Evolutionary conservation across 345 rosid species (phyloP), one percentile per base, ranked within the genome.

Genomic region (Triadica sebifera): DNA sequence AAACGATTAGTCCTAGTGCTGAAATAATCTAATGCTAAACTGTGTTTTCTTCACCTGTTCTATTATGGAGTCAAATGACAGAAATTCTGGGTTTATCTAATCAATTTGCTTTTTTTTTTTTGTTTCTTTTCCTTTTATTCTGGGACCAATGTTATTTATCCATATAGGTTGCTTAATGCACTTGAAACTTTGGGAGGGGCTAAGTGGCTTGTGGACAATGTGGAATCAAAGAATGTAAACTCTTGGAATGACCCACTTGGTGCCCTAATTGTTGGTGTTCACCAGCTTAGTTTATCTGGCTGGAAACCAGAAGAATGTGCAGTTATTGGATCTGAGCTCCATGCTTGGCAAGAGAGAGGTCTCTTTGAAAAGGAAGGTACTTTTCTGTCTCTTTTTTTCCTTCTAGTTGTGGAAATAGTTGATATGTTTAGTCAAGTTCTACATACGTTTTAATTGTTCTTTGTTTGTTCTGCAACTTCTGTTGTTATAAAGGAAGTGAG

Each of bases 281-380:
- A 39, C 69, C 99, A 95, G 81, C 88, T 95, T 73, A 89, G 91
- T 71, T 83, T 93, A 77, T 95, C 99, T 68, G 91, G 94, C 81
- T 95, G 99, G 99, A 88, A 83, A 82, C 87, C 84, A 52, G 94
- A 90, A 86, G 99, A 95, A 84, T 91, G 98, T 80, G 73, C 77
- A 73, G 97, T 94, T 73, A 86, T 95, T 81, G 85, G 77, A 72
- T 87, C 77, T 80, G 99, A 95, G 80, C 94, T 95, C 65, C 87
- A 79, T 46, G 86, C 96, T 62, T 95, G 99, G 99, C 86, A 88
- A 78, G 89, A 81, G 82, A 90, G 81, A 85, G 97, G 89, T 55
- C 79, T 91, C 64, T 74, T 81, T 69, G 93, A 82, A 62, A 88
- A 75, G 81, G 99, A 95, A 91, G 99, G 98, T 93, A 79, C 50